Evolutionary conservation across 2,329 filamentous ascomycete species (phyloP).

Genomic region (Davidsoniella virescens): DNA sequence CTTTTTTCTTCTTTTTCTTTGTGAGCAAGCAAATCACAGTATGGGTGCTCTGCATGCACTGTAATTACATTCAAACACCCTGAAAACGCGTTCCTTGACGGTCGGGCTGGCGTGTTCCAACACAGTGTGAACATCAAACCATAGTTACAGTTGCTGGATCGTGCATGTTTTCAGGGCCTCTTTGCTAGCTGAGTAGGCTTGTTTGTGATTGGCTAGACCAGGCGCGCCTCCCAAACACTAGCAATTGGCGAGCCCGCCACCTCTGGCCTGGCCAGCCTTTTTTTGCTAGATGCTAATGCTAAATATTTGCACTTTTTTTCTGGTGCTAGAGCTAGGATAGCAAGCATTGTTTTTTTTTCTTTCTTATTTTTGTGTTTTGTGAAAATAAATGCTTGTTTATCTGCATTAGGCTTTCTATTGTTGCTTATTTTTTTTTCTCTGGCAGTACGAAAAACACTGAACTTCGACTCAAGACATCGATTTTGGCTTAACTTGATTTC

Average conservation of each 20-base stretch:
- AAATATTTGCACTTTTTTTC: constrained; percentile 4
- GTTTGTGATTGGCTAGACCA: constrained; percentile 10
- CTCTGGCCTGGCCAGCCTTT: constrained; percentile 1
- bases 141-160: neutral
- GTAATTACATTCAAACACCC: neutral
- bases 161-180: constrained; percentile 9
- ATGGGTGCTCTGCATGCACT: neutral
- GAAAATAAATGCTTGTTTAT: neutral
- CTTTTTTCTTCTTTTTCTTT: neutral
- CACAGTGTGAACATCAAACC: neutral
- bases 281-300: neutral
- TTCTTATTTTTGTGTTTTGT: neutral
- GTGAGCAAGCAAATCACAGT: neutral
- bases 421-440: neutral
- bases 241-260: neutral
- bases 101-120: neutral
- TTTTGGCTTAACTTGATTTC: neutral
- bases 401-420: neutral
- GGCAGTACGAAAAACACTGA: neutral
- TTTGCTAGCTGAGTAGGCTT: neutral
- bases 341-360: constrained; percentile 3
- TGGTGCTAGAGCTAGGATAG: neutral
- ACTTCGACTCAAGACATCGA: too few relatives aligned
- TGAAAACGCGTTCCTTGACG: neutral
- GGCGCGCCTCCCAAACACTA: constrained; percentile 11